Conservation (phyloP, 345 rosid species). For the Pistacia vera region DNA sequence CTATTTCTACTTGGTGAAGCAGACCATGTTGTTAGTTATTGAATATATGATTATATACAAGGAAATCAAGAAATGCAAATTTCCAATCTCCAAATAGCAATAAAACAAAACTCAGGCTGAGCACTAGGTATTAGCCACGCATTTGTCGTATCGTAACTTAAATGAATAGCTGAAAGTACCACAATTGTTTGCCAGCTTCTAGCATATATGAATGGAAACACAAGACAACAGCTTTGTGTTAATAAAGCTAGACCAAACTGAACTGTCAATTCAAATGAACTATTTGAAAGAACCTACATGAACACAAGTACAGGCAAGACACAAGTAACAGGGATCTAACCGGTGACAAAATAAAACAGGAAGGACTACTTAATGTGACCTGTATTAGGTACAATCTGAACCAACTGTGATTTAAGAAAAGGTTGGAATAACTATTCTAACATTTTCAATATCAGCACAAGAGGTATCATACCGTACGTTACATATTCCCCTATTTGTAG, state of each 20-base stretch:
- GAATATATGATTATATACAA: not conserved
- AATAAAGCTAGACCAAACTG: not conserved
- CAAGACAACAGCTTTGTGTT: not conserved
- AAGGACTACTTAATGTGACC: not conserved
- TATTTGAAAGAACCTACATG: not conserved
- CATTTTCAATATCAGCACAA: not conserved
- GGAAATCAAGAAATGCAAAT: not conserved
- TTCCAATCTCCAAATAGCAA: not conserved
- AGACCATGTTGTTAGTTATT: too few relatives aligned
- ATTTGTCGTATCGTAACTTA: not conserved
- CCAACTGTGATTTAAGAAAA: not conserved
- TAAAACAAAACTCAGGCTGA: not conserved
- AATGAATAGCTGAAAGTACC: not conserved
- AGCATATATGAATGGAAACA: not conserved
- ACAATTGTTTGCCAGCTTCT: not conserved
- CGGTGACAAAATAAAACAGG: not conserved
- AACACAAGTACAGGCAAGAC: not conserved
- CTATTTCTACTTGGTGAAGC: not conserved
- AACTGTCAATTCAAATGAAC: not conserved
- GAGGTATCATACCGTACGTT: conserved; percentile 68
- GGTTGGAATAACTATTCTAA: not conserved
- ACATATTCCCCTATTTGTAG: conserved; percentile 97
- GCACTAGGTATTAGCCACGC: not conserved
- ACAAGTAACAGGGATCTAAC: not conserved
- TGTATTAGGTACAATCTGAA: not conserved